These are phyloP conservation scores for Ophiostoma piceae DNA, from an alignment of 2,329 filamentous ascomycete genomes.

Conservation along the genomic window DNA sequence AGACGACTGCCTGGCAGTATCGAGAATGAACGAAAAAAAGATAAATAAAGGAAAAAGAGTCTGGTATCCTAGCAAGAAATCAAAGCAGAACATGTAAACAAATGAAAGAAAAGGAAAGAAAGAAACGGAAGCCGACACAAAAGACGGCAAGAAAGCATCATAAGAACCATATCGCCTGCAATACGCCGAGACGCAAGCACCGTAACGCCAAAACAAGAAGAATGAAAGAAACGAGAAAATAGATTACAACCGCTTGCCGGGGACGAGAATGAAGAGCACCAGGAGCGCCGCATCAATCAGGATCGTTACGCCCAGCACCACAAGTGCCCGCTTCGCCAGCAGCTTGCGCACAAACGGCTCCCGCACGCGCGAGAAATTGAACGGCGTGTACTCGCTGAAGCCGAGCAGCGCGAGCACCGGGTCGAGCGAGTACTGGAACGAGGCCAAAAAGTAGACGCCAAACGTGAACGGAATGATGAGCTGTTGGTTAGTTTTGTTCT, in stretches of 20 bases:
- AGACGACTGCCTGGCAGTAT: background rate
- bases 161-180: conserved; percentile 3
- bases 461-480: conserved; percentile 85
- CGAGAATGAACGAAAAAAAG: background rate
- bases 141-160: background rate
- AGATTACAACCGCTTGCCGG: conserved; percentile 68
- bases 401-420: conserved; percentile 84
- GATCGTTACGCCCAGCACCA: conserved; percentile 70
- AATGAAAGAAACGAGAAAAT: conserved; percentile 8
- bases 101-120: conserved; percentile 12
- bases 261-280: conserved; percentile 89
- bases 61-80: conserved; percentile 26
- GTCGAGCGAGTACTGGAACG: conserved; percentile 94
- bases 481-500: conserved; percentile 31
- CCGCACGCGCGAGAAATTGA: conserved; percentile 80
- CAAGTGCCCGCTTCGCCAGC: conserved; percentile 73
- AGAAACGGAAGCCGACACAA: background rate
- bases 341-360: conserved; percentile 89
- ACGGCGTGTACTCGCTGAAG: conserved; percentile 92
- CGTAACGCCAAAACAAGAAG: background rate
- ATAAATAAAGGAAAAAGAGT: background rate
- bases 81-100: conserved; percentile 17
- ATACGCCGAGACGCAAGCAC: background rate
- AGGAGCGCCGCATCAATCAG: conserved; percentile 77
- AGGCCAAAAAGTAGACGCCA: conserved; percentile 80